A percentile compares a stretch with the other conserved stretches of the same genome.
These are phyloP conservation scores for Boletus patriciae DNA, from an alignment of 768 basidiomycete species.

Conservation along the genomic window DNA sequence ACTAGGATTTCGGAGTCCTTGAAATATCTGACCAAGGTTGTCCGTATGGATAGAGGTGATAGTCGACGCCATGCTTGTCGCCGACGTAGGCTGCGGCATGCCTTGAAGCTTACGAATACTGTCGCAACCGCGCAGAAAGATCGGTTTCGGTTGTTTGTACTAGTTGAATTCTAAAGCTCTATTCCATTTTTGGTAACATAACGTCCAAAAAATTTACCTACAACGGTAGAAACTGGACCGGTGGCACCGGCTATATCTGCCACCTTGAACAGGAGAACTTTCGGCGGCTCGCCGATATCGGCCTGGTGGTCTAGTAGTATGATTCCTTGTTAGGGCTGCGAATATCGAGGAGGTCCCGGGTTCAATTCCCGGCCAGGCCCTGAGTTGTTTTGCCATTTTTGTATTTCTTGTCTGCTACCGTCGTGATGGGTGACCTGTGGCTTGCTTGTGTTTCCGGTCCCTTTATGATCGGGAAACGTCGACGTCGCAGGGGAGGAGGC, in stretches of 20 bases:
- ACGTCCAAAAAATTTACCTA: not conserved
- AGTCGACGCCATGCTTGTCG: slow-evolving; percentile 58
- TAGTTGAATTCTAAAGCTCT: slow-evolving; percentile 28
- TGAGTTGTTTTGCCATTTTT: slow-evolving; percentile 10
- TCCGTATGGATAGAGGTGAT: slow-evolving; percentile 59
- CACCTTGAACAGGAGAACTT: not conserved
- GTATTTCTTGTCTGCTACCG: not conserved
- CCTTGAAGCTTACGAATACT: slow-evolving; percentile 10
- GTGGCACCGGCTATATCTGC: not conserved
- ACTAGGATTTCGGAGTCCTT: slow-evolving; percentile 61
- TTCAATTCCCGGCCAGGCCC: slow-evolving; percentile 85
- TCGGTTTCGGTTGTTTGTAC: slow-evolving; percentile 29
- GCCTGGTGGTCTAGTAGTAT: slow-evolving; percentile 66
- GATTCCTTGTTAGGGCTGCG: slow-evolving; percentile 59
- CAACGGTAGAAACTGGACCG: not conserved
- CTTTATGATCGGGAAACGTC: slow-evolving; percentile 27
- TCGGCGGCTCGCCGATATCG: too few species aligned
- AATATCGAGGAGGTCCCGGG: slow-evolving; percentile 76
- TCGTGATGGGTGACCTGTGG: not conserved
- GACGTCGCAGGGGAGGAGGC: slow-evolving; percentile 24
- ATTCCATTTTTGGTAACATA: slow-evolving; percentile 12
- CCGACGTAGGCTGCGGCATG: slow-evolving; percentile 8
- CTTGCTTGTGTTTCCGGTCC: slow-evolving; percentile 4
- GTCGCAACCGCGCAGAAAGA: not conserved
- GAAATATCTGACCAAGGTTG: slow-evolving; percentile 65